Percentiles rank a stretch among this genome's conserved stretches.
Conservation (phyloP, 306 rosid genomes). For the Glycine latifolia region DNA sequence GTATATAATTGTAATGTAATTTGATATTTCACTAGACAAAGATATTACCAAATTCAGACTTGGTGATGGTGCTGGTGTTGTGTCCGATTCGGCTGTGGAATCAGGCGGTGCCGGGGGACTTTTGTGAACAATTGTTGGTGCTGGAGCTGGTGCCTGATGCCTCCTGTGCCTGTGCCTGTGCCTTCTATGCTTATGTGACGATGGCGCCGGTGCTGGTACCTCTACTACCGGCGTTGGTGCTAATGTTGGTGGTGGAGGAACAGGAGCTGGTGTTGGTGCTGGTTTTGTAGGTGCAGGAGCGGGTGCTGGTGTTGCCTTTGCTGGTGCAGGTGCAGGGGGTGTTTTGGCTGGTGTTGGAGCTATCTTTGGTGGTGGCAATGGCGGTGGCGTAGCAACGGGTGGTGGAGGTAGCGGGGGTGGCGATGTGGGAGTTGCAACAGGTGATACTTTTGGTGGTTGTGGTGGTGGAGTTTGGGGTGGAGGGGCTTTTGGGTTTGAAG, state of each 20-base stretch:
- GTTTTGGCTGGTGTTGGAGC: constrained; percentile 72
- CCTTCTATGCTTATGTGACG: constrained; percentile 63
- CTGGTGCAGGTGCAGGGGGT: constrained; percentile 74
- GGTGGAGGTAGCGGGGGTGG: constrained; percentile 65
- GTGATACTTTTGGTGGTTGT: constrained; percentile 65
- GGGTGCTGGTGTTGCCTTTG: constrained; percentile 55
- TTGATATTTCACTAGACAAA: constrained; percentile 30
- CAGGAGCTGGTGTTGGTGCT: constrained; percentile 65
- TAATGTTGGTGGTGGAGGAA: constrained; percentile 61
- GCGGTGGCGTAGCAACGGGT: constrained; percentile 39
- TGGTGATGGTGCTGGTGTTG: constrained; percentile 92
- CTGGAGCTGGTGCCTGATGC: constrained; percentile 79
- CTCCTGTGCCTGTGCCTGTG: constrained; percentile 71
- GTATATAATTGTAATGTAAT: neutral
- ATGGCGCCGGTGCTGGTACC: constrained; percentile 59
- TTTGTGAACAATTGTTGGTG: constrained; percentile 56
- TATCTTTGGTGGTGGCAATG: constrained; percentile 61
- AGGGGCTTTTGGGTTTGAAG: constrained; percentile 56
- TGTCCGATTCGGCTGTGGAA: constrained; percentile 59
- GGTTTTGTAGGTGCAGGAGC: constrained; percentile 66
- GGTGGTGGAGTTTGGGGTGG: constrained; percentile 68
- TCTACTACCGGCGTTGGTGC: constrained; percentile 58
- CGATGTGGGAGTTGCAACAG: constrained; percentile 57
- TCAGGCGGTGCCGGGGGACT: constrained; percentile 97
- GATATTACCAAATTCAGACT: constrained; percentile 70